These are phyloP conservation scores for Huntiella omanensis DNA, from an alignment of 2,329 filamentous ascomycete species.

Conservation along the genomic window DNA sequence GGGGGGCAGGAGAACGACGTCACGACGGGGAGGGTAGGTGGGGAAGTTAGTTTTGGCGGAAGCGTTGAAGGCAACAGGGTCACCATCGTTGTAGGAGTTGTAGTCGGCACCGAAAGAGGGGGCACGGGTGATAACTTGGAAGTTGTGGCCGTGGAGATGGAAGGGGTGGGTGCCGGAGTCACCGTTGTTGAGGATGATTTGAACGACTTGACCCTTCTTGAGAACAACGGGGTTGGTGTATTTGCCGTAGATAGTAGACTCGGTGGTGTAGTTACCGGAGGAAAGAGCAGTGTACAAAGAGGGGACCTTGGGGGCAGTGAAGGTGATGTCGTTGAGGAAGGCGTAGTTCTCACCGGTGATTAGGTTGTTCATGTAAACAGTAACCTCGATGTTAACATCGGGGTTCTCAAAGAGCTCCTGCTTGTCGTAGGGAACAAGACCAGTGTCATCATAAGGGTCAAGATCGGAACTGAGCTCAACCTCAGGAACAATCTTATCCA, in stretches of 20 bases:
- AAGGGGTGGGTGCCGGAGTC: slow-evolving; percentile 41
- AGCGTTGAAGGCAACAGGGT: slow-evolving; percentile 19
- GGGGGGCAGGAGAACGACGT: slow-evolving; percentile 27
- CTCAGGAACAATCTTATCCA: slow-evolving; percentile 14
- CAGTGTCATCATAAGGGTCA: slow-evolving; percentile 35
- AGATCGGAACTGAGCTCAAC: slow-evolving; percentile 25
- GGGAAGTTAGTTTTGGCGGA: slow-evolving; percentile 21
- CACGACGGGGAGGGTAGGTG: slow-evolving; percentile 25
- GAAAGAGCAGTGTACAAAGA: slow-evolving; percentile 48
- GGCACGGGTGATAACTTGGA: slow-evolving; percentile 26
- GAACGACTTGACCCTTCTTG: slow-evolving; percentile 31
- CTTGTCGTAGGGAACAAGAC: slow-evolving; percentile 34
- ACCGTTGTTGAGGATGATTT: slow-evolving; percentile 40
- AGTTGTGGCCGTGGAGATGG: slow-evolving; percentile 44
- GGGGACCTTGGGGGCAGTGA: slow-evolving; percentile 44
- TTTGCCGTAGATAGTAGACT: slow-evolving; percentile 31
- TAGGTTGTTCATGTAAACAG: slow-evolving; percentile 32
- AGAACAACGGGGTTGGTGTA: slow-evolving; percentile 34
- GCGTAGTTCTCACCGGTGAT: slow-evolving; percentile 36
- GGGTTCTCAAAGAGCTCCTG: slow-evolving; percentile 27
- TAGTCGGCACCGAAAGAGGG: slow-evolving; percentile 7
- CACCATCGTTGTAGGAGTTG: slow-evolving; percentile 12
- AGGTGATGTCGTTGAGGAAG: slow-evolving; percentile 46
- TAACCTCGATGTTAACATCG: slow-evolving; percentile 30
- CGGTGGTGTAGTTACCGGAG: slow-evolving; percentile 25